Evolutionary conservation across 2,329 filamentous ascomycete species (phyloP).

Genomic region (Fusarium albosuccineum): DNA sequence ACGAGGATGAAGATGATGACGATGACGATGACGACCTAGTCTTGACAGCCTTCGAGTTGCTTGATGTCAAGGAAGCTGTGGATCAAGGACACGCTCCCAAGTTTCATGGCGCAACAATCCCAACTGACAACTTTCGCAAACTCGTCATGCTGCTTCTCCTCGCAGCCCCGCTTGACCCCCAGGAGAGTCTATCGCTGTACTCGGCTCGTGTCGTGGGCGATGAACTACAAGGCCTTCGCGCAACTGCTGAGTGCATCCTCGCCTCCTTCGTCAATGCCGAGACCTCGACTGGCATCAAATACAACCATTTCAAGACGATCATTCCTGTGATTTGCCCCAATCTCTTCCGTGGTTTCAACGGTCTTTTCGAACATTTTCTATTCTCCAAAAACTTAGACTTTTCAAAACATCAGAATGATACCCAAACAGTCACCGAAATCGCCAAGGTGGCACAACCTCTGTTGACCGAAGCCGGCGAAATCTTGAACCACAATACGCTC

Average conservation of each 20-base stretch:
- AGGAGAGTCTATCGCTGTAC: slow-evolving; percentile 74
- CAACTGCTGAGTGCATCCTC: slow-evolving; percentile 74
- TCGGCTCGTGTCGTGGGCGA: slow-evolving; percentile 67
- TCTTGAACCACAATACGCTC: slow-evolving; percentile 73
- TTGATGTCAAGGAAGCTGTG: slow-evolving; percentile 74
- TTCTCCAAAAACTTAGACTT: slow-evolving; percentile 80
- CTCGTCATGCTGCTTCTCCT: slow-evolving; percentile 78
- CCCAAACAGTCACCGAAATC: slow-evolving; percentile 24
- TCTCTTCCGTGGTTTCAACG: slow-evolving; percentile 75
- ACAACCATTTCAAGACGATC: slow-evolving; percentile 70
- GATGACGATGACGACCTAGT: slow-evolving; percentile 73
- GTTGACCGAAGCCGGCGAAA: slow-evolving; percentile 66
- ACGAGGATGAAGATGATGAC: slow-evolving; percentile 60
- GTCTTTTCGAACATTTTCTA: slow-evolving; percentile 80
- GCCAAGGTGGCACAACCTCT: slow-evolving; percentile 60
- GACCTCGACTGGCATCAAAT: slow-evolving; percentile 72
- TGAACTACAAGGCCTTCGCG: slow-evolving; percentile 69
- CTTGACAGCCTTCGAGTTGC: slow-evolving; percentile 75
- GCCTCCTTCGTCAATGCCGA: slow-evolving; percentile 76
- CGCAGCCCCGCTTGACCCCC: slow-evolving; percentile 72
- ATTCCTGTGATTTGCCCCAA: slow-evolving; percentile 73
- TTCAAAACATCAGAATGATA: slow-evolving; percentile 61
- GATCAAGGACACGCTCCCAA: slow-evolving; percentile 64
- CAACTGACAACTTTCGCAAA: slow-evolving; percentile 78
- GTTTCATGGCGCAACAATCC: slow-evolving; percentile 76